Evolutionary conservation across 108 stramenopile genomes (phyloP), one percentile per base, ranked within the genome.

Genomic region (Conticribra weissflogii): DNA sequence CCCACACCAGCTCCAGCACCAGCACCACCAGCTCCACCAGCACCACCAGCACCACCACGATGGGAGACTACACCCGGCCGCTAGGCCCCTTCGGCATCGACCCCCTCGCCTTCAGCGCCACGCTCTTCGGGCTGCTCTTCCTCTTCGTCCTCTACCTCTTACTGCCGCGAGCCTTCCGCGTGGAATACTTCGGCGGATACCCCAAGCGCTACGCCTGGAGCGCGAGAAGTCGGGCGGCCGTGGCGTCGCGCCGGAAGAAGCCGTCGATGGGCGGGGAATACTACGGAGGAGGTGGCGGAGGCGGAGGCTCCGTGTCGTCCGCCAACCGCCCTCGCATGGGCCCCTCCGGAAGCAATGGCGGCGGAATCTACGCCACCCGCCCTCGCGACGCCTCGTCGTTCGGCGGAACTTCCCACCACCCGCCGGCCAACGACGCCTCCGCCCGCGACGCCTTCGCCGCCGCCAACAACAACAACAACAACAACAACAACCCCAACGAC

Each of bases 171-270:
- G 92, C 84, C 23, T 23, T 86, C 1, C 86, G 92, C 22, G 86
- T 88, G 25, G 74, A 83, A 50, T 88, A 90, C 60, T 93, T 89
- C 71, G 88, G 87, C n/a, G 83, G 87, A 5, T 93, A 93, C 63
- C 92, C 92, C 16, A 88, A 88, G 61, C 82, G 92, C 49, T 89
- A 89, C 66, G 92, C 92, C 16, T 93, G 92, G 92, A 88, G 87
- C 32, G 86, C 88, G 8, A 58, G 91, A 63, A n/a, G n/a, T n/a
- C n/a, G n/a, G n/a, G n/a, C n/a, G n/a, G n/a, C n/a, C n/a, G n/a
- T n/a, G n/a, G n/a, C n/a, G n/a, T n/a, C n/a, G n/a, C n/a, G n/a
- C n/a, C n/a, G n/a, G n/a, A n/a, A n/a, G n/a, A n/a, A 66, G 63
- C 32, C 59, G 87, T 55, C 65, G 63, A 15, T 31, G 63, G 17